Evolutionary conservation across 148 eudicot species (phyloP).

Genomic region (Linanthus parryae): DNA sequence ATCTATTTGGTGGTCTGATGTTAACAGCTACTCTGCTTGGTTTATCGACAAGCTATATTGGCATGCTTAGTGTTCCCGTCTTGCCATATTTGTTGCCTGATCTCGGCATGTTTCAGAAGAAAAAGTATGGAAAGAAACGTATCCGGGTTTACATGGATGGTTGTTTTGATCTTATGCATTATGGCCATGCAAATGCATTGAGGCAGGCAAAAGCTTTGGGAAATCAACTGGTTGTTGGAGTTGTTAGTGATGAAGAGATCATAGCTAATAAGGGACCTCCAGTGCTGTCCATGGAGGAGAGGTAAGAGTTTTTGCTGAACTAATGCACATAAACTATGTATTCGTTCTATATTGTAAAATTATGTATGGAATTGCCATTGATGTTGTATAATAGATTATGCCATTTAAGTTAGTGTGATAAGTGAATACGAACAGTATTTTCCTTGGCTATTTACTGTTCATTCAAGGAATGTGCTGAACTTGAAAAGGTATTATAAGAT

Average conservation of each 20-base stretch:
- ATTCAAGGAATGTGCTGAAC: too few species aligned
- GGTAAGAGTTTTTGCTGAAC: slow-evolving; percentile 39
- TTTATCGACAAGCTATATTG: slow-evolving; percentile 75
- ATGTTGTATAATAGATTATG: too few species aligned
- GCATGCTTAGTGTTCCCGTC: slow-evolving; percentile 56
- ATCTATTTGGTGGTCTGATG: slow-evolving; percentile 82
- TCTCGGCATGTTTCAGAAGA: slow-evolving; percentile 54
- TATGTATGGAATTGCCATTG: too few species aligned
- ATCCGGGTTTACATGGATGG: slow-evolving; percentile 96
- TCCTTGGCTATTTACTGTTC: too few species aligned
- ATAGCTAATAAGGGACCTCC: slow-evolving; percentile 92
- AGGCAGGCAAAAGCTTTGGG: slow-evolving; percentile 92
- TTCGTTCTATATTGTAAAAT: too few species aligned
- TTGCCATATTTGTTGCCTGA: slow-evolving; percentile 65
- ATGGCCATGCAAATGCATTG: slow-evolving; percentile 97
- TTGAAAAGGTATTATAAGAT: too few species aligned
- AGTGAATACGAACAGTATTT: too few species aligned
- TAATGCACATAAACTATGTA: too few species aligned
- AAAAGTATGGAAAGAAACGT: slow-evolving; percentile 45
- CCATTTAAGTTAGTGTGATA: too few species aligned
- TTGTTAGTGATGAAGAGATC: slow-evolving; percentile 89
- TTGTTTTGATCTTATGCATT: slow-evolving; percentile 97
- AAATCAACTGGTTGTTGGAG: slow-evolving; percentile 87
- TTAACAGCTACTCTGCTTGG: slow-evolving; percentile 80
- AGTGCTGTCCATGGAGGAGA: slow-evolving; percentile 87